Conservation (phyloP, 108 stramenopile genomes). For the Conticribra weissflogii region DNA sequence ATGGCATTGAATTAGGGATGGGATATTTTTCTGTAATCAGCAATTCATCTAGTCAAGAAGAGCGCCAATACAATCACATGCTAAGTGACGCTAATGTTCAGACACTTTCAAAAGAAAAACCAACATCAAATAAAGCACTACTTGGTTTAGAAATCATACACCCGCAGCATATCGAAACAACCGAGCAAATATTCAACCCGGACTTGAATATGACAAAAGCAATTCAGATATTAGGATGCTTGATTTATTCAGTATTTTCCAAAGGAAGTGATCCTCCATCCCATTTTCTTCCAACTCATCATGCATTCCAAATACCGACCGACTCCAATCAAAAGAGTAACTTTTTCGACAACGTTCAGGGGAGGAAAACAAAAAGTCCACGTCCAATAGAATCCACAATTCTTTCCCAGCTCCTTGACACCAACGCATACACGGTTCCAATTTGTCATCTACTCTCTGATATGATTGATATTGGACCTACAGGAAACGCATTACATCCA, state of each 20-base stretch:
- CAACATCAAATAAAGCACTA: too few species aligned
- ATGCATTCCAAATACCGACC: not conserved
- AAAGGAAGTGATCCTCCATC: not conserved
- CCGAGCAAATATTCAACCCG: not conserved
- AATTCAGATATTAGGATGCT: not conserved
- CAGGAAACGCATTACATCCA: not conserved
- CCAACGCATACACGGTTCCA: not conserved
- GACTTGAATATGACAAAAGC: too few species aligned
- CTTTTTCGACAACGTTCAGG: too few species aligned
- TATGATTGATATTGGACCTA: not conserved
- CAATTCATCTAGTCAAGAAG: not conserved
- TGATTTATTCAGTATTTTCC: not conserved
- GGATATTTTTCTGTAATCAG: not conserved
- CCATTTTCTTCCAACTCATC: too few species aligned
- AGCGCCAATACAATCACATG: not conserved
- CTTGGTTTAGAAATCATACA: too few species aligned
- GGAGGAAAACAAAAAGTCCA: not conserved
- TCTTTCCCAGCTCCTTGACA: not conserved
- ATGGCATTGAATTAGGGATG: not conserved
- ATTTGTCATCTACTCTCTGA: conserved; percentile 17
- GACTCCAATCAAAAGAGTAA: not conserved
- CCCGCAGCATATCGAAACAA: not conserved
- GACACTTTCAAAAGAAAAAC: not conserved
- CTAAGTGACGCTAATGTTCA: not conserved
- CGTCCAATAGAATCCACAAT: not conserved